These are phyloP conservation scores for Kockovaella imperatae DNA, from an alignment of 768 basidiomycete species.

Conservation along the genomic window DNA sequence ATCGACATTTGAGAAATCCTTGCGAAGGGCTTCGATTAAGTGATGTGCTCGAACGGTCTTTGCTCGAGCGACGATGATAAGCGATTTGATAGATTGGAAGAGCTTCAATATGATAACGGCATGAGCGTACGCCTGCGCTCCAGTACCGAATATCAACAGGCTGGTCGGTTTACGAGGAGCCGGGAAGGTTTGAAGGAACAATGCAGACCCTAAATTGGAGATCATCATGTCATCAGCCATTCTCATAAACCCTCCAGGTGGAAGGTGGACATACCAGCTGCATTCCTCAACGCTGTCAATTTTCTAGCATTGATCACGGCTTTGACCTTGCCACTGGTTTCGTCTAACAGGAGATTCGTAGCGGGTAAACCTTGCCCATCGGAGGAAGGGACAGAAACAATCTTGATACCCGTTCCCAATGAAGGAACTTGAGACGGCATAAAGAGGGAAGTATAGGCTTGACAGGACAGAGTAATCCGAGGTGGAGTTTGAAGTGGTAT, in stretches of 20 bases:
- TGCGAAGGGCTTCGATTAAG: conserved; percentile 10
- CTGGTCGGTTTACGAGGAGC: conserved; percentile 7
- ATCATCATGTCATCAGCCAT: background rate
- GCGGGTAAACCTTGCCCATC: conserved; percentile 55
- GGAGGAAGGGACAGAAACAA: conserved; percentile 62
- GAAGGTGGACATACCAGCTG: conserved; percentile 55
- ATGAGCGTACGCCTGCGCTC: conserved; percentile 38
- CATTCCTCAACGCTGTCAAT: conserved; percentile 73
- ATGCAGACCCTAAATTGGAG: conserved; percentile 31
- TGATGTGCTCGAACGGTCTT: conserved; percentile 40
- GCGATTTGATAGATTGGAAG: conserved; percentile 17
- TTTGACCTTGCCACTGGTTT: conserved; percentile 58
- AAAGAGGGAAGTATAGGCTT: conserved; percentile 60
- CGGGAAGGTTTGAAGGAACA: conserved; percentile 22
- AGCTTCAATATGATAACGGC: conserved; percentile 28
- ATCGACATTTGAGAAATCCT: conserved; percentile 10
- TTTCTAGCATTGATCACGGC: conserved; percentile 70
- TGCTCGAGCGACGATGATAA: conserved; percentile 46
- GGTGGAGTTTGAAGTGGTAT: conserved; percentile 51
- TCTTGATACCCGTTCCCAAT: conserved; percentile 56
- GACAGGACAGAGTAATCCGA: conserved; percentile 53
- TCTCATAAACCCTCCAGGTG: background rate
- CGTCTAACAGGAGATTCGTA: conserved; percentile 68
- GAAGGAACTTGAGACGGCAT: conserved; percentile 65
- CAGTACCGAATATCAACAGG: conserved; percentile 33